Evolutionary conservation across 2,329 filamentous ascomycete genomes (phyloP), one percentile per base, ranked within the genome.

Genomic region (Cercospora berteroae): DNA sequence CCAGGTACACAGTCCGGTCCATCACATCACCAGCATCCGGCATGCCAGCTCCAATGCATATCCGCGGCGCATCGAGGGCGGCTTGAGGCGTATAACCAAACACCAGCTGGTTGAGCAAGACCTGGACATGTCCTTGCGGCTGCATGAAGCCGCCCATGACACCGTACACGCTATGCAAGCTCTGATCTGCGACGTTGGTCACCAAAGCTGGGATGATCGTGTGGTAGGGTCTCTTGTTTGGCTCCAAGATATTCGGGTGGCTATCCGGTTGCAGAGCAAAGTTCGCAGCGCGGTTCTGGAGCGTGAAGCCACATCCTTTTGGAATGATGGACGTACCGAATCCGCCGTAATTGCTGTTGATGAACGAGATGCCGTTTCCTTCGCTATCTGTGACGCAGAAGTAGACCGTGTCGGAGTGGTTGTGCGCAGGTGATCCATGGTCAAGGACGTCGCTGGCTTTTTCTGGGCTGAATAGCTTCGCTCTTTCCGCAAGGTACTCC

Each of bases 131-230:
- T 23, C 94, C 95, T 80, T 98, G 95, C 0, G 95, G 95, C 81
- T 99, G 95, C 91, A 98, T 98, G 80, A 96, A 98, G 2, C 93
- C 94, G 62, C 95, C 95, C 95, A 98, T 98, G 68, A 98, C 94
- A 63, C 95, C 95, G 75, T 94, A 97, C 0, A 96, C 91, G 4
- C 88, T 90, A 78, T 97, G 92, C 65, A 98, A 81, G 59, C 86
- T 89, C 27, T 87, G 87, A 73, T 96, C 93, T 4, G 82, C 81
- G 18, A 87, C 78, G 72, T 95, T 93, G 0, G 95, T 98, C 18
- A 94, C 88, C 79, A 98, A 86, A 0, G 91, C 94, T 0, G 95
- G 94, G 74, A 99, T 99, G 78, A 99, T 98, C 63, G 95, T 99
- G 80, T 98, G 95, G 80, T 98, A 99, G 0, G 95, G 95, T 56